Evolutionary conservation across 2,329 filamentous ascomycete species (phyloP), one percentile per base, ranked within the genome.

Genomic region (Alternaria novae-zelandiae): DNA sequence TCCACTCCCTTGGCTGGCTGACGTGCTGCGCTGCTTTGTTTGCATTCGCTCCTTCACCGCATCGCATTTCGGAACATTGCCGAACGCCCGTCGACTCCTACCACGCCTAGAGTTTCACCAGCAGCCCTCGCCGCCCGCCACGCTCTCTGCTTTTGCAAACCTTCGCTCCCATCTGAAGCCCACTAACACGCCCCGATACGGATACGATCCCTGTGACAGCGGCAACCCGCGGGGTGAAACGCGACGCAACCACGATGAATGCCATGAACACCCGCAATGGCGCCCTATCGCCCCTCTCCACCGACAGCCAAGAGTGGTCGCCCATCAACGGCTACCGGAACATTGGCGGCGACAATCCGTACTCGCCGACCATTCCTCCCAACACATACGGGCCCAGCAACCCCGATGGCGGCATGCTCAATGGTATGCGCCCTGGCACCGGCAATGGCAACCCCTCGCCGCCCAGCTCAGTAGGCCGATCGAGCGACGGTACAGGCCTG

Each of bases 391-490:
- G 76, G 44, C 70, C 78, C 68, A 75, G 69, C 59, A 74, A 70
- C 70, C 73, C 76, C 54, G 79, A 81, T 78, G 79, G 79, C 57
- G 74, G 74, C 68, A 79, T 83, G 73, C 89, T 86, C 84, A 79
- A 85, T 84, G 82, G 88, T 83, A 81, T 82, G 79, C 76, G 77
- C 72, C 81, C 79, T 73, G 75, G 59, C 51, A 51, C 70, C 66
- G 67, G 45, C 67, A 81, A 81, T 63, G 82, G 82, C 70, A 88
- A 87, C 74, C 87, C 95, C 56, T 97, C 95, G 54, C 94, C 95
- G 58, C 95, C 96, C 25, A 93, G 91, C 68, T 98, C 95, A 6
- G 86, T 97, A 70, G 93, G 91, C 66, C 87, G 92, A 67, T 96
- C 93, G 55, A 97, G 93, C 80, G 90, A 91, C 77, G 93, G 92